Base-by-base conservation (phyloP, 495 filamentous ascomycete genomes). In the Penicillium paradoxum region DNA sequence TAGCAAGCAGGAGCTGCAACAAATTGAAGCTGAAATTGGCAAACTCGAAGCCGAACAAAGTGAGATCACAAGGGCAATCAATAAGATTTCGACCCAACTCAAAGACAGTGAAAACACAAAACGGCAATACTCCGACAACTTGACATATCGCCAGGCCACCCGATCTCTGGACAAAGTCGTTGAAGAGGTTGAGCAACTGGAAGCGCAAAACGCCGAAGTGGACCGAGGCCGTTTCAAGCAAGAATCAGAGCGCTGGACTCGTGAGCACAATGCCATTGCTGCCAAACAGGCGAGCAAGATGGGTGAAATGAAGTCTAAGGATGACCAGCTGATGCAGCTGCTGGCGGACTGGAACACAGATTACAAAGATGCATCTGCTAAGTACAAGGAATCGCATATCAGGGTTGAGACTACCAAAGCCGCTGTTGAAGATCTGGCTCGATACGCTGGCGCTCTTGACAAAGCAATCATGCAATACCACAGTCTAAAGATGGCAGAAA, bases 391-490 rank as follows among this genome's bases (percentile, higher is more conserved):
- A 69, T 77, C 85, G 0, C 87, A 96, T 62, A 89, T 97, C 74
- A 87, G 87, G 55, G 89, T 96, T 2, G 89, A 95, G 67, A 91
- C 90, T 0, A 96, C 90, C 25, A 95, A 92, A 66, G 91, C 90
- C 0, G 92, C 89, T 10, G 86, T 93, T 33, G 90, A 93, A 51
- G 93, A 99, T 64, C 75, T 99, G 25, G 87, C 79, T 7, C 84
- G 87, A 22, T 97, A 93, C 59, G 79, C 77, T 11, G 73, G 75
- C 2, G 92, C 92, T 11, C 76, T 99, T 24, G 92, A 96, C 70
- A 87, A 91, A 56, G 93, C 95, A 49, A 93, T 99, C 68, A 97
- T 99, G 91, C 86, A 84, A 57, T 97, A 90, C 64, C 93, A 99
- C 69, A 79, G 83, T 18, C 70, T 95, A 49, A 99, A 97, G 75